Evolutionary conservation across 805 yeast genomes (phyloP), one percentile per base, ranked within the genome.

Genomic region (Yarrowia osloensis): DNA sequence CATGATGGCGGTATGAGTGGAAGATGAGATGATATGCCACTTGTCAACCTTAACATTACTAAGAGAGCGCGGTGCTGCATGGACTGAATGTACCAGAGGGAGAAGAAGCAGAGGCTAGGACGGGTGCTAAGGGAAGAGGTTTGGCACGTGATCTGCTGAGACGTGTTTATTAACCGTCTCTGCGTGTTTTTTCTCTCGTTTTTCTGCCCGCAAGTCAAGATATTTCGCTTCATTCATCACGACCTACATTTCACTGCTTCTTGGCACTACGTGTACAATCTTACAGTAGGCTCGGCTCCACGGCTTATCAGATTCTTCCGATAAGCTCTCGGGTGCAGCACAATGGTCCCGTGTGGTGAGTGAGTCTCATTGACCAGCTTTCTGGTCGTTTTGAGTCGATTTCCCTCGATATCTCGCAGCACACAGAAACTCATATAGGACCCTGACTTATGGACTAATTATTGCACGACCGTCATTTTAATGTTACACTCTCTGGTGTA

Each of bases 31-130:
- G 42, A 28, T 57, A 57, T 57, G 63, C 47, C 63, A 57, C 63
- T 57, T 57, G 63, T 57, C 63, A 57, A 57, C 63, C 63, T 57
- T 55, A 49, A 19, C n/a, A 17, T 35, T 31, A 5, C 11, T 33
- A 9, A 33, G 13, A 8, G n/a, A 15, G 13, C 35, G 35, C 3
- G 13, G 13, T 7, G 13, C 35, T 31, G 39, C 39, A 33, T 8
- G 35, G 35, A 28, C 31, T 8, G 8, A 28, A 28, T 4, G 8
- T 28, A 21, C 46, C 3, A n/a, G 35, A 1, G 12, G 17, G 52
- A 24, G 24, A 22, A n/a, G 35, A n/a, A n/a, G n/a, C n/a, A n/a
- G n/a, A n/a, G n/a, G n/a, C n/a, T n/a, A n/a, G n/a, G n/a, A n/a
- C n/a, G n/a, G n/a, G n/a, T n/a, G n/a, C n/a, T n/a, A n/a, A n/a